A percentile compares a stretch with the other conserved stretches of the same genome.
phyloP scores from a whole-genome alignment of 495 filamentous ascomycete genomes.

The Lasiosphaeria hispida region DNA sequence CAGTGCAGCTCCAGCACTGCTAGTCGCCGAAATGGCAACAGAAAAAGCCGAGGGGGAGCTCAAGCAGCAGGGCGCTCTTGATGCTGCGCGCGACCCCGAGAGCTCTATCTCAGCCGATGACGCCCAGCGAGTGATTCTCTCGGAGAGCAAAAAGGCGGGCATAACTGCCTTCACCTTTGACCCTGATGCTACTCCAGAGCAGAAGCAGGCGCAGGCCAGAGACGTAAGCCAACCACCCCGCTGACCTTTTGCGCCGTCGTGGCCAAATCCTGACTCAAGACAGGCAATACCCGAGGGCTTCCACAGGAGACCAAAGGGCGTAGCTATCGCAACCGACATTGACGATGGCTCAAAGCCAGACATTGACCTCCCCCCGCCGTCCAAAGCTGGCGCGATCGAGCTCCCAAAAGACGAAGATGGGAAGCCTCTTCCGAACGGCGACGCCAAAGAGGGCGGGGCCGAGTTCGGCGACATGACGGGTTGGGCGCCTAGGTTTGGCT shows the following conservation, averaged over 20 bases:
- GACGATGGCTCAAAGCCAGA: conserved; percentile 65
- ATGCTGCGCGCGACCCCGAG: conserved; percentile 66
- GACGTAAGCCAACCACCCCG: conserved; percentile 55
- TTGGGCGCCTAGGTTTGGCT: conserved; percentile 84
- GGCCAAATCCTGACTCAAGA: conserved; percentile 15
- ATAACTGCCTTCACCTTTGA: conserved; percentile 80
- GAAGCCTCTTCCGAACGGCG: conserved; percentile 43
- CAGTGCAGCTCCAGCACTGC: conserved; percentile 19
- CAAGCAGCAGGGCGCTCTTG: conserved; percentile 74
- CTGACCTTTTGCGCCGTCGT: conserved; percentile 32
- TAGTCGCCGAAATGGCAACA: conserved; percentile 38
- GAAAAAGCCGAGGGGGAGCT: conserved; percentile 54
- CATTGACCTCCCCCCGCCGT: conserved; percentile 76
- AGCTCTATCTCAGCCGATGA: conserved; percentile 65
- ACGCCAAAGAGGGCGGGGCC: conserved; percentile 56
- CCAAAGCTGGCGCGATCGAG: conserved; percentile 61
- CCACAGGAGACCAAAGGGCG: conserved; percentile 63
- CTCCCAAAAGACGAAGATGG: conserved; percentile 42
- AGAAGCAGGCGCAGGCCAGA: conserved; percentile 76
- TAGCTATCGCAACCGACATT: conserved; percentile 72
- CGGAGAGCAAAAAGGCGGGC: conserved; percentile 74
- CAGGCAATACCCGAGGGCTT: conserved; percentile 56
- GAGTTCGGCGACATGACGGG: conserved; percentile 70
- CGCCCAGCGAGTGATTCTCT: conserved; percentile 66
- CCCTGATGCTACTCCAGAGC: conserved; percentile 76